Conservation (phyloP, 1,284 basidiomycete species). For the Rhodotorula sp. region DNA sequence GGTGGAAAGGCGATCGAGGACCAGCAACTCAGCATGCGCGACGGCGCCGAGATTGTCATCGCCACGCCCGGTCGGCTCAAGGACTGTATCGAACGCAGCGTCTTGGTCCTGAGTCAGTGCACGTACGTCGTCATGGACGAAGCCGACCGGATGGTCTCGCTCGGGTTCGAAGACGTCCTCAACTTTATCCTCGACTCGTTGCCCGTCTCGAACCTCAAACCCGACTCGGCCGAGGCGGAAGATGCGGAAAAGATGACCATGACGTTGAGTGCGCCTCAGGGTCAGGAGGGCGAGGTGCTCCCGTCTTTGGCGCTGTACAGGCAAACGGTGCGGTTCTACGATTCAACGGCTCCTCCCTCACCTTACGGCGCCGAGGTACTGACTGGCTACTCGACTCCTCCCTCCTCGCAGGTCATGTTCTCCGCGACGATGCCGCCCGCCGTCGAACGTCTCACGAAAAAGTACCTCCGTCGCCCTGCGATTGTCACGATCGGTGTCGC, state of each 20-base stretch:
- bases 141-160: conserved; percentile 96
- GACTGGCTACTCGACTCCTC: neutral
- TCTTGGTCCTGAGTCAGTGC: conserved; percentile 92
- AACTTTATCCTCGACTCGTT: conserved; percentile 93
- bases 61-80: conserved; percentile 97
- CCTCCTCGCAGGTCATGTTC: conserved; percentile 63
- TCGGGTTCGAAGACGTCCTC: conserved; percentile 92
- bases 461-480: conserved; percentile 88
- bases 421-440: conserved; percentile 97
- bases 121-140: conserved; percentile 99
- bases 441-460: conserved; percentile 88
- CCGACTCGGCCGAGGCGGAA: conserved; percentile 57
- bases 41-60: conserved; percentile 96
- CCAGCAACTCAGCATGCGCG: conserved; percentile 90
- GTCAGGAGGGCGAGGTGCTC: conserved; percentile 44
- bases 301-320: conserved; percentile 43
- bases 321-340: conserved; percentile 42
- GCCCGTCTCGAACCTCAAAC: conserved; percentile 79
- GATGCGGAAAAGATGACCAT: conserved; percentile 45
- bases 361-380: neutral
- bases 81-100: conserved; percentile 93
- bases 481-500: conserved; percentile 97
- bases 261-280: conserved; percentile 38
- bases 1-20: conserved; percentile 92
- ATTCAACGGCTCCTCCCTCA: neutral